Evolutionary conservation across 2,329 filamentous ascomycete genomes (phyloP).

Genomic region (Rugonectria rugulosa): DNA sequence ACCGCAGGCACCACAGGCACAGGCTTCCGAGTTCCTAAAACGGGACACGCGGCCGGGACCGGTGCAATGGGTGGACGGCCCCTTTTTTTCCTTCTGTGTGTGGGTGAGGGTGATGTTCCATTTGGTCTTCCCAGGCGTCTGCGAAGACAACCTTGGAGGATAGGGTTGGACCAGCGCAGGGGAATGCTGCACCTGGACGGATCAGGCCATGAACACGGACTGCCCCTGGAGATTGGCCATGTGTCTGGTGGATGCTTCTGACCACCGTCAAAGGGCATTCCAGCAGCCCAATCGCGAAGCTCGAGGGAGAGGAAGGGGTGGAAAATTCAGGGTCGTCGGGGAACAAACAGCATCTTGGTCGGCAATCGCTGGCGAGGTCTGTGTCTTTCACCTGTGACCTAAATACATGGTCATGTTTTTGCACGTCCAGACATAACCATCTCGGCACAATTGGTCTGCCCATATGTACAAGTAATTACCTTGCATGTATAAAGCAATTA

Average conservation of each 20-base stretch:
- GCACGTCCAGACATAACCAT: too few relatives aligned
- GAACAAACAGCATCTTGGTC: too few relatives aligned
- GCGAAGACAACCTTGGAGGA: conserved; percentile 14
- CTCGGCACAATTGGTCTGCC: too few relatives aligned
- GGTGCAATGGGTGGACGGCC: conserved; percentile 22
- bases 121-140: conserved; percentile 16
- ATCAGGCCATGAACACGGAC: conserved; percentile 30
- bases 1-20: too few relatives aligned
- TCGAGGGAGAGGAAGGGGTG: background rate
- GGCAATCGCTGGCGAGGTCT: too few relatives aligned
- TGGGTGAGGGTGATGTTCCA: conserved; percentile 16
- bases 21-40: background rate
- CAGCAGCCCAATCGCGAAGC: background rate
- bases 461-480: too few relatives aligned
- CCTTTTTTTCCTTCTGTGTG: conserved; percentile 18
- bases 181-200: conserved; percentile 23
- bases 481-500: too few relatives aligned
- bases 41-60: conserved; percentile 15
- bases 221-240: conserved; percentile 30
- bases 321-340: too few relatives aligned
- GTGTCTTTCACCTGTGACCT: too few relatives aligned
- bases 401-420: too few relatives aligned
- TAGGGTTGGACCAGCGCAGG: conserved; percentile 27
- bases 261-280: background rate
- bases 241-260: conserved; percentile 18